These are phyloP conservation scores for Rhizoctonia solani DNA, from an alignment of 1,284 basidiomycete species.

Conservation along the genomic window DNA sequence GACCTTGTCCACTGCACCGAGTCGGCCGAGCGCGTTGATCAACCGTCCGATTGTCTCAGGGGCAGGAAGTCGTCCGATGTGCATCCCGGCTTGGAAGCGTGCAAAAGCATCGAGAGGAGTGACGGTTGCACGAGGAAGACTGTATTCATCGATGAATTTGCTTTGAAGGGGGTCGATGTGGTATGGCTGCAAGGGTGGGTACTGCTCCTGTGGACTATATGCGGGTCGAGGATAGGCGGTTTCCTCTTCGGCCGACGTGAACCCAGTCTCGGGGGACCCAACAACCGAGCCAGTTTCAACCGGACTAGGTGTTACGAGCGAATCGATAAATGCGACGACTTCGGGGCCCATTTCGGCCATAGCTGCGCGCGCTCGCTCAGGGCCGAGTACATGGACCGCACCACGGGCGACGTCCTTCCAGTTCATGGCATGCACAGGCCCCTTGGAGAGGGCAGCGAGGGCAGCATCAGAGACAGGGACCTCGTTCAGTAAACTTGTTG, in stretches of 20 bases:
- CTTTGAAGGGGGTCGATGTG: constrained; percentile 35
- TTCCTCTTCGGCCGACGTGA: constrained; percentile 22
- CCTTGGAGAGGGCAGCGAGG: constrained; percentile 19
- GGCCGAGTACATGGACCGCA: not conserved
- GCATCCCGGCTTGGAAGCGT: constrained; percentile 49
- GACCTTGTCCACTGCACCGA: constrained; percentile 63
- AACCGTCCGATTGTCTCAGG: constrained; percentile 62
- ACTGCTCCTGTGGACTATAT: not conserved
- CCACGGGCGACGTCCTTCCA: constrained; percentile 30
- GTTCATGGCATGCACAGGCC: constrained; percentile 18
- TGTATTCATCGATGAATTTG: constrained; percentile 35
- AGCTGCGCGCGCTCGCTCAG: constrained; percentile 25
- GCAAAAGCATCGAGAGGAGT: constrained; percentile 36
- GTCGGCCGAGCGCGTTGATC: constrained; percentile 69
- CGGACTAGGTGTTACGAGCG: constrained; percentile 23
- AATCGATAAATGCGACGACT: constrained; percentile 35
- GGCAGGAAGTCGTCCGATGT: constrained; percentile 55
- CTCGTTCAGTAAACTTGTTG: constrained; percentile 13
- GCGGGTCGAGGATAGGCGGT: not conserved
- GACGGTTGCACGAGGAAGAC: constrained; percentile 20
- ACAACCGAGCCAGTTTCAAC: constrained; percentile 5
- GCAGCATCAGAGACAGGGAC: constrained; percentile 23
- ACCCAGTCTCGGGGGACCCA: constrained; percentile 27
- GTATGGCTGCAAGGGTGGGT: not conserved
- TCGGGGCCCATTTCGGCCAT: constrained; percentile 32